Evolutionary conservation across 2,329 filamentous ascomycete genomes (phyloP).

Genomic region (Colletotrichum truncatum): DNA sequence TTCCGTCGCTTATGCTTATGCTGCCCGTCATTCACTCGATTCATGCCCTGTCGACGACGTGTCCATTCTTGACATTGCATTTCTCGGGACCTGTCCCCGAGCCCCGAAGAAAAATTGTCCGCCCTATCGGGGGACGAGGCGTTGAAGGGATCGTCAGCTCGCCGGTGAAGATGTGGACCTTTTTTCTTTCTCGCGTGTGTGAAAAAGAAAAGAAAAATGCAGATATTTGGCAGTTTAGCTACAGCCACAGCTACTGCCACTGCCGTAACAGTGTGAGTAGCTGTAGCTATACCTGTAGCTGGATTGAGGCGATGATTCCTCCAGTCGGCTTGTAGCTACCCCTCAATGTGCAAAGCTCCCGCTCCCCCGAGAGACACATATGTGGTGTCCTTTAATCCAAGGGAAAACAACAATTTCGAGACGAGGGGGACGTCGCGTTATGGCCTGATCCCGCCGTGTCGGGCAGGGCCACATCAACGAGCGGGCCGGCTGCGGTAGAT

Average conservation of each 20-base stretch:
- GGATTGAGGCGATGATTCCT: not conserved
- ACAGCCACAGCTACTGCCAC: too few species aligned
- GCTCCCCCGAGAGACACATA: not conserved
- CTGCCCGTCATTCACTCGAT: slow-evolving; percentile 18
- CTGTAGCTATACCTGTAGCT: not conserved
- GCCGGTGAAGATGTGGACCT: slow-evolving; percentile 22
- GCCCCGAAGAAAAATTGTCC: not conserved
- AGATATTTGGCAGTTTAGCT: too few species aligned
- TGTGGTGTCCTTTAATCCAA: not conserved
- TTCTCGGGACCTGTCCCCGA: not conserved
- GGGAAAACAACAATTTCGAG: not conserved
- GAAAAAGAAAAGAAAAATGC: too few species aligned
- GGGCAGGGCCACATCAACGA: slow-evolving; percentile 11
- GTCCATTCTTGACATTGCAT: slow-evolving; percentile 8
- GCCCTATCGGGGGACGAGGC: not conserved
- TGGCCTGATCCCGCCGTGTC: slow-evolving; percentile 15
- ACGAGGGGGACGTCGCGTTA: not conserved
- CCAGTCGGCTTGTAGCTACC: not conserved
- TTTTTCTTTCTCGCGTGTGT: not conserved
- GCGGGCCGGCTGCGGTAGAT: slow-evolving; percentile 5
- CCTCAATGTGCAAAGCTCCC: not conserved
- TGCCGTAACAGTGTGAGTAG: too few species aligned
- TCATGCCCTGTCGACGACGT: slow-evolving; percentile 6
- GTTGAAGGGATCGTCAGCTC: not conserved
- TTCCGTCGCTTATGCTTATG: too few species aligned